Evolutionary conservation across 169 alveolate species (phyloP).

Genomic region (Pseudocohnilembus persalinus): DNA sequence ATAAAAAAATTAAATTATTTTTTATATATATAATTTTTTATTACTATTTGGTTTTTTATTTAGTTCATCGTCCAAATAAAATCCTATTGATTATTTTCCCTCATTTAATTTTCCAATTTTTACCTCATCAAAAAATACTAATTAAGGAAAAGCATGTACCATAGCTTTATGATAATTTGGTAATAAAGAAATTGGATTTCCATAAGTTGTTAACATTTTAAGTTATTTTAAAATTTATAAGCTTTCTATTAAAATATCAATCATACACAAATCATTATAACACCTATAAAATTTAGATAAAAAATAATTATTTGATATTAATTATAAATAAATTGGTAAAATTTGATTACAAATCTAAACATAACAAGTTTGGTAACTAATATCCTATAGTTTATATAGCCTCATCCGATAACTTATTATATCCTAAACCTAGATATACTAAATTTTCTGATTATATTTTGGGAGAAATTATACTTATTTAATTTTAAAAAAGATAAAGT

Average conservation of each 20-base stretch:
- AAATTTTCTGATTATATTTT: constrained; percentile 1
- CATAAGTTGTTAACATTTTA: neutral
- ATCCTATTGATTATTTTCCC: neutral
- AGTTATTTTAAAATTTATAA: neutral
- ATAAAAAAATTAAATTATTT: too few species aligned
- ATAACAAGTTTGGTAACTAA: constrained; percentile 1
- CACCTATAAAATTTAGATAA: too few species aligned
- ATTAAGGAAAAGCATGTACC: constrained; percentile 1
- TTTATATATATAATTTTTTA: too few species aligned
- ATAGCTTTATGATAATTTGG: constrained; percentile 13
- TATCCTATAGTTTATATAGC: neutral
- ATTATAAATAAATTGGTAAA: too few species aligned
- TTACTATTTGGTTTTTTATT: too few species aligned
- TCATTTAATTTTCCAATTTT: neutral
- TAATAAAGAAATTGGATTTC: constrained; percentile 20
- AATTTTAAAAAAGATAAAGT: constrained; percentile 18
- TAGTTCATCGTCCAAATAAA: neutral
- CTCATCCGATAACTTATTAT: constrained; percentile 3
- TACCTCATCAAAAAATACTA: constrained; percentile 5
- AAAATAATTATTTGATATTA: neutral
- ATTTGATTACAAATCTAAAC: constrained; percentile 7
- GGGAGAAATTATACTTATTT: constrained; percentile 1
- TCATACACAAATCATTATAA: constrained; percentile 3
- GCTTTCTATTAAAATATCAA: neutral
- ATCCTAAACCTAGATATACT: constrained; percentile 11